Percentiles rank a stretch among this genome's conserved stretches.
phyloP scores from a whole-genome alignment of 1,139 yeast genomes.

The Suhomyces ambrosiae region DNA sequence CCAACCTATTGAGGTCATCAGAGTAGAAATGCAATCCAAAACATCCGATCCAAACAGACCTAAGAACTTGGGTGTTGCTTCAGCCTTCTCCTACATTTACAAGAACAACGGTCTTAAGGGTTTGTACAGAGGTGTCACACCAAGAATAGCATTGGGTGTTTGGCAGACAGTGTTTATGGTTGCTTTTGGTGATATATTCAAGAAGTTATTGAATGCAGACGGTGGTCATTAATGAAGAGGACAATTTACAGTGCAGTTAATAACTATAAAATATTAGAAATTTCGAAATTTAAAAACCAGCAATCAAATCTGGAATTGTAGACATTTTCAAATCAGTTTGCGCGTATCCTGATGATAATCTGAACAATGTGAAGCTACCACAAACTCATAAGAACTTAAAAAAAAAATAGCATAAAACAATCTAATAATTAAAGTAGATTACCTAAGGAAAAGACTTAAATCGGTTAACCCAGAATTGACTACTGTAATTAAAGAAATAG shows the following conservation, averaged over 20 bases:
- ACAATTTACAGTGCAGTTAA: too few species aligned
- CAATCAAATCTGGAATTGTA: too few species aligned
- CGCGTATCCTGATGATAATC: too few species aligned
- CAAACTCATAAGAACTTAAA: too few species aligned
- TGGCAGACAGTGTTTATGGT: slow-evolving; percentile 99
- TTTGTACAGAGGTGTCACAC: slow-evolving; percentile 93
- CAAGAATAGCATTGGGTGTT: slow-evolving; percentile 92
- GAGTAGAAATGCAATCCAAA: slow-evolving; percentile 97
- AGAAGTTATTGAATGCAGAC: slow-evolving; percentile 47
- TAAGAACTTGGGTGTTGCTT: slow-evolving; percentile 78
- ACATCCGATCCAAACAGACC: slow-evolving; percentile 95
- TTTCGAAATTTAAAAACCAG: neutral
- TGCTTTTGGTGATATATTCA: slow-evolving; percentile 90
- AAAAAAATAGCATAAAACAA: too few species aligned
- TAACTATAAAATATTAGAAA: too few species aligned
- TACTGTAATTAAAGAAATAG: too few species aligned
- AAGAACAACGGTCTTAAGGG: slow-evolving; percentile 83
- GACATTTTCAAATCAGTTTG: too few species aligned
- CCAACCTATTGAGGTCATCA: slow-evolving; percentile 96
- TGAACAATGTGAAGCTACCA: too few species aligned
- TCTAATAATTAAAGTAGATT: too few species aligned
- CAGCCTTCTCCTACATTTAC: slow-evolving; percentile 83
- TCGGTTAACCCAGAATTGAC: too few species aligned
- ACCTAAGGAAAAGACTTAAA: too few species aligned
- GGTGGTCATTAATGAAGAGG: slow-evolving; percentile 39